Evolutionary conservation across 2,329 filamentous ascomycete species (phyloP).

Genomic region (Alternaria postmessia): DNA sequence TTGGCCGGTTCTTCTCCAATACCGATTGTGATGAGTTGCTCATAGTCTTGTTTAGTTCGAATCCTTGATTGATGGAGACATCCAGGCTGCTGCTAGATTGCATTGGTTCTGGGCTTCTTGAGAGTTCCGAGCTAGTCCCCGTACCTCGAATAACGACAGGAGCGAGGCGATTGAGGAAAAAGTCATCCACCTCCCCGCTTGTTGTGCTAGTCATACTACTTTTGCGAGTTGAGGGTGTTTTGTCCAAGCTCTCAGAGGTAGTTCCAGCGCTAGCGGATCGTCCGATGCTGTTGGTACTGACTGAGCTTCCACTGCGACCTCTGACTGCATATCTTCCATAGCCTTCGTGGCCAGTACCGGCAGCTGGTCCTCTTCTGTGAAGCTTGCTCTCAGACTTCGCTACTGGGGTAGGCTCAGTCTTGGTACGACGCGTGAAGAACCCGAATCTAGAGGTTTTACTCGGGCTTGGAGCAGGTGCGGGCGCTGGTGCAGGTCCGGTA

Average conservation of each 20-base stretch:
- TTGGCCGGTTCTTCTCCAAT: slow-evolving; percentile 33
- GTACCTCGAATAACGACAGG: slow-evolving; percentile 57
- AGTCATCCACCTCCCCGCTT: slow-evolving; percentile 56
- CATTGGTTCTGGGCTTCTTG: slow-evolving; percentile 48
- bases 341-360: slow-evolving; percentile 93
- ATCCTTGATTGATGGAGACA: slow-evolving; percentile 24
- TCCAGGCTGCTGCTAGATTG: slow-evolving; percentile 48
- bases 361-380: slow-evolving; percentile 76
- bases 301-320: slow-evolving; percentile 69
- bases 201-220: slow-evolving; percentile 54
- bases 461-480: slow-evolving; percentile 59
- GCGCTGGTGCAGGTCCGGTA: slow-evolving; percentile 50
- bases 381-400: slow-evolving; percentile 67
- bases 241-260: slow-evolving; percentile 45
- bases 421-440: slow-evolving; percentile 78
- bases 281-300: slow-evolving; percentile 59
- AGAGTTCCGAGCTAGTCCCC: slow-evolving; percentile 50
- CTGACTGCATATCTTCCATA: slow-evolving; percentile 74
- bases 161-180: slow-evolving; percentile 54
- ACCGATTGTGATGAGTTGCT: slow-evolving; percentile 28
- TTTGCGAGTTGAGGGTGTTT: slow-evolving; percentile 51
- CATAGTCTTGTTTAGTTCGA: slow-evolving; percentile 29
- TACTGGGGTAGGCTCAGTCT: slow-evolving; percentile 62
- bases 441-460: slow-evolving; percentile 74
- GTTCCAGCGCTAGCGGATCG: slow-evolving; percentile 57